Base-by-base conservation (phyloP, 768 basidiomycete species). In the Chalciporus sphaerocephalus region DNA sequence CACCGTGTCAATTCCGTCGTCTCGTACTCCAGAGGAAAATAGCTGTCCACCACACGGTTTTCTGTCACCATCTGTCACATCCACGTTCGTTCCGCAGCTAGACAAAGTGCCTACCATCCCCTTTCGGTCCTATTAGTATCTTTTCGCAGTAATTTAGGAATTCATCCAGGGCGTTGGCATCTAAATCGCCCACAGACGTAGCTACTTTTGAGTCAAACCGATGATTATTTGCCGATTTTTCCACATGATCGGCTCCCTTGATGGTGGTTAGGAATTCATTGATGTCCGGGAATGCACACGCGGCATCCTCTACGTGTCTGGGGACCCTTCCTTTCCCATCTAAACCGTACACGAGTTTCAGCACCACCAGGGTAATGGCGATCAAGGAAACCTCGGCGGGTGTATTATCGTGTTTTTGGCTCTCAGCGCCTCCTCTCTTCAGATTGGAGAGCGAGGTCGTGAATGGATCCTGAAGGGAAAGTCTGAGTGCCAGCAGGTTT, bases 311-410 rank as follows among this genome's bases (percentile, higher is more conserved):
- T 24, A 55, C 42, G 44, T 69, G 63, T 46, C 55, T 61, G 48
- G 79, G 79, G 24, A 64, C 56, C 60, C 87, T 77, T 42, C 56
- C 45, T 51, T 68, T 69, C 22, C 82, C 88, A 60, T 93, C 91
- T 22, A 93, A 59, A 1, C 92, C 93, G 56, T 93, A 93, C 20
- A 83, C 76, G 74, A 95, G 74, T 68, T 93, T 94, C 55, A 93
- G 70, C 27, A 83, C 81, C 10, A 91, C 73, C 11, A 92, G 72
- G 38, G 77, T 75, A 12, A 70, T 71, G 2, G 77, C 80, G 35
- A 79, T 60, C 18, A 90, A 66, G 3, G 76, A 74, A 39, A 85
- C 68, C 58, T 93, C 91, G 9, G 83, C 75, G 6, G 87, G 80
- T 22, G 76, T 74, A 52, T 76, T 81, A 62, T 89, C 87, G 43